A percentile compares a stretch with the other conserved stretches of the same genome.
These are phyloP conservation scores for Oxytropis ochrocephala DNA, from an alignment of 306 rosid species.

Conservation along the genomic window DNA sequence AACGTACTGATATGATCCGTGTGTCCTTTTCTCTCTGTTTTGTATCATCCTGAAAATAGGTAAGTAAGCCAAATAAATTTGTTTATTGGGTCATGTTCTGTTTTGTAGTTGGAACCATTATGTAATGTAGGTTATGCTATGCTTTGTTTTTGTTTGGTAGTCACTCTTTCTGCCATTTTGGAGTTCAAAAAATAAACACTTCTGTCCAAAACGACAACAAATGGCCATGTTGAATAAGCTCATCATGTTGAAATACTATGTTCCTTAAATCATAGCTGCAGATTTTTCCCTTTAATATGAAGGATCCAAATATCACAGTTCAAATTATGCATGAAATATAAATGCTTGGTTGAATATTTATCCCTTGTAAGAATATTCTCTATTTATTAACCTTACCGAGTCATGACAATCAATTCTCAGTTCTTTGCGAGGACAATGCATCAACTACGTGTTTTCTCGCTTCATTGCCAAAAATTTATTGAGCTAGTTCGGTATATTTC, in stretches of 20 bases:
- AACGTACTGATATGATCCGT: too few species aligned
- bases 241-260: neutral
- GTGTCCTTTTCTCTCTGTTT: too few species aligned
- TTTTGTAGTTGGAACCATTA: neutral
- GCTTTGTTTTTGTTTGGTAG: neutral
- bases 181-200: neutral
- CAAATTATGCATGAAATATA: neutral
- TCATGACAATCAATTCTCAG: conserved; percentile 23
- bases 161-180: neutral
- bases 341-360: conserved; percentile 7
- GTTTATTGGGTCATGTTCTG: neutral
- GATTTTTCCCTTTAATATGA: neutral
- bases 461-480: conserved; percentile 88
- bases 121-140: neutral
- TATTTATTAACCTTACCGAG: neutral
- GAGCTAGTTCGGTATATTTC: conserved; percentile 87
- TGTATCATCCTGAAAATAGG: too few species aligned
- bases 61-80: too few species aligned
- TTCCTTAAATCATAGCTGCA: neutral
- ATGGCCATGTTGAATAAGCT: conserved; percentile 1
- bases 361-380: neutral
- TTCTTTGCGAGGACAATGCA: conserved; percentile 88
- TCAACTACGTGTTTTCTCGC: conserved; percentile 93
- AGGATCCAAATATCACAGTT: neutral
- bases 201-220: neutral